Evolutionary conservation across 2,329 filamentous ascomycete species (phyloP), one percentile per base, ranked within the genome.

Genomic region (Trichoderma cornu-damae): DNA sequence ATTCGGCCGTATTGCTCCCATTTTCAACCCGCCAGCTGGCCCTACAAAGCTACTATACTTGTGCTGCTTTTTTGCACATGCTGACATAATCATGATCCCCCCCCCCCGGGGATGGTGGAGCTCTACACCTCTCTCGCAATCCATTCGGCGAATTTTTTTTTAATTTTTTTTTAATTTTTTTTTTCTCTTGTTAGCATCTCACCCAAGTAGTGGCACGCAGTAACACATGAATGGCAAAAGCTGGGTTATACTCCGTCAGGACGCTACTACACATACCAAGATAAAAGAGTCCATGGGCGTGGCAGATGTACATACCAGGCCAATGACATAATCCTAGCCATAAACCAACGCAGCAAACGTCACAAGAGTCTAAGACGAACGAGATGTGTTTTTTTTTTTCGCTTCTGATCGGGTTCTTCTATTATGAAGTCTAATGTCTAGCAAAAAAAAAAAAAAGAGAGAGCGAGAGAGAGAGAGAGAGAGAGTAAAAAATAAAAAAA

Each of bases 351-450:
- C 2, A 32, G n/a, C 24, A 18, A 37, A 3, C 34, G 12, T 54
- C 51, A 54, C 50, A 35, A 22, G 3, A 7, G n/a, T 22, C 3
- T 18, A 22, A 18, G 35, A 34, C 28, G 46, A 18, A 9, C n/a
- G n/a, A n/a, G n/a, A n/a, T n/a, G n/a, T n/a, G n/a, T n/a, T n/a
- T n/a, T n/a, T n/a, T 22, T 4, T 11, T 20, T 34, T 18, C 42
- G 53, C 53, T 44, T 49, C 38, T 34, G 28, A 54, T 54, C 44
- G 44, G 53, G 53, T 44, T 55, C 34, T 34, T 56, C 53, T 56
- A 56, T 56, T 56, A 22, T 56, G 16, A 49, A 56, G 16, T 56
- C 44, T 49, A 35, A 48, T 48, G 44, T 56, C 43, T 56, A 56
- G n/a, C n/a, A n/a, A n/a, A n/a, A n/a, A n/a, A n/a, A n/a, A n/a